phyloP scores from a whole-genome alignment of 2,329 filamentous ascomycete species.

The Emydomyces testavorans region DNA sequence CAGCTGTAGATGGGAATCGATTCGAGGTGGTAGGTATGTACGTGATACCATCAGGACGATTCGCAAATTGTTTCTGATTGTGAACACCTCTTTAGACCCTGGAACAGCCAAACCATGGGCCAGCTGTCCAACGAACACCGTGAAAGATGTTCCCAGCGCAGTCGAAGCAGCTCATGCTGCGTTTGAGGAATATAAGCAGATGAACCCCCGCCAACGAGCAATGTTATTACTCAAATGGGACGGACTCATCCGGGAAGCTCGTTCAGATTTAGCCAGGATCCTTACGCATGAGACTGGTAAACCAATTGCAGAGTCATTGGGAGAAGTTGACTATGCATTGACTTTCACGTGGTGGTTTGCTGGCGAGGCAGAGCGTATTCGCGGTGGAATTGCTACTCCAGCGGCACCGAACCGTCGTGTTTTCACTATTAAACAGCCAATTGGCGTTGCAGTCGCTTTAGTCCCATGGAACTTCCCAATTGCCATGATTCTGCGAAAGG shows the following conservation, averaged over 20 bases:
- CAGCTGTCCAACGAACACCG: slow-evolving; percentile 39
- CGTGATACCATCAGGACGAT: background rate
- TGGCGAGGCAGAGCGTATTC: slow-evolving; percentile 62
- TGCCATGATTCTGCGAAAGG: slow-evolving; percentile 50
- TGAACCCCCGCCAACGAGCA: slow-evolving; percentile 50
- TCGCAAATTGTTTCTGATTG: background rate
- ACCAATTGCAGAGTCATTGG: slow-evolving; percentile 61
- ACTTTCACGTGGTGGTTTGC: slow-evolving; percentile 73
- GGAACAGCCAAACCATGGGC: slow-evolving; percentile 43
- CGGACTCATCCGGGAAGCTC: slow-evolving; percentile 49
- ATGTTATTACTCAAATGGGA: slow-evolving; percentile 56
- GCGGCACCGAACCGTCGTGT: slow-evolving; percentile 61
- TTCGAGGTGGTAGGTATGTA: slow-evolving; percentile 41
- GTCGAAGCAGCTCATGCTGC: slow-evolving; percentile 50
- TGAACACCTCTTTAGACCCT: slow-evolving; percentile 32
- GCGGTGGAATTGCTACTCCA: slow-evolving; percentile 64
- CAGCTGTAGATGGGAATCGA: slow-evolving; percentile 37
- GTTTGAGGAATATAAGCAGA: slow-evolving; percentile 49
- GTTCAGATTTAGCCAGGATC: slow-evolving; percentile 62
- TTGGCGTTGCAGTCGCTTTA: slow-evolving; percentile 72
- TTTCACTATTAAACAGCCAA: slow-evolving; percentile 67
- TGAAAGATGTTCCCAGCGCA: slow-evolving; percentile 51
- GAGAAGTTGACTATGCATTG: slow-evolving; percentile 61
- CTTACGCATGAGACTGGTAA: slow-evolving; percentile 91
- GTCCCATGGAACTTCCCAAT: slow-evolving; percentile 85